Evolutionary conservation across 2,329 filamentous ascomycete species (phyloP).

Genomic region (Emydomyces testavorans): DNA sequence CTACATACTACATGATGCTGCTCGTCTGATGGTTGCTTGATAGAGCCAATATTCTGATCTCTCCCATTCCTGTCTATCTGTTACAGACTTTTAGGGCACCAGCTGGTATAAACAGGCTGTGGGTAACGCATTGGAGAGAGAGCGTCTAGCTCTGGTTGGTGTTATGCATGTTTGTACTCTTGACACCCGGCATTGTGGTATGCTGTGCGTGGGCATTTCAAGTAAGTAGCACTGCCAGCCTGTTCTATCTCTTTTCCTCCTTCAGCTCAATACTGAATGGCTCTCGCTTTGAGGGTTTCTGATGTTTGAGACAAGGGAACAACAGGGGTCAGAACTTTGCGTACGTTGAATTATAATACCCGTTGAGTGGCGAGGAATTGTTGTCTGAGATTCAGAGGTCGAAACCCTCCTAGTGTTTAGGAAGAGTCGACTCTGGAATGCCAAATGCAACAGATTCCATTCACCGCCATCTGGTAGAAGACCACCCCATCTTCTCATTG

Average conservation of each 20-base stretch:
- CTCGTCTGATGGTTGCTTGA: too few relatives aligned
- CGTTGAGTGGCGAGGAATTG: neutral
- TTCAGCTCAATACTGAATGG: neutral
- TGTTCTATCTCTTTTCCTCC: neutral
- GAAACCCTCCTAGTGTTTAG: neutral
- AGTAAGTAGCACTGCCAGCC: neutral
- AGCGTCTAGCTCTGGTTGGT: neutral
- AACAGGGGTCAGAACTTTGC: neutral
- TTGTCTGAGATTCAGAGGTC: neutral
- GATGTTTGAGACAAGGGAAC: constrained; percentile 3
- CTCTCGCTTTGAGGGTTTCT: too few relatives aligned
- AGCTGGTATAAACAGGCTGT: too few relatives aligned
- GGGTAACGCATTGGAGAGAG: too few relatives aligned
- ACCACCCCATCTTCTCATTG: neutral
- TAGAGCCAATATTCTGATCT: too few relatives aligned
- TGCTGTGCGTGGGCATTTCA: neutral
- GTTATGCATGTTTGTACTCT: neutral
- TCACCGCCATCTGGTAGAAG: neutral
- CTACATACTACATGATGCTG: too few relatives aligned
- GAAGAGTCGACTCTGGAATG: neutral
- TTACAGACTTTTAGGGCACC: too few relatives aligned
- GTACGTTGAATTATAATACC: too few relatives aligned
- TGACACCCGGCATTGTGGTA: neutral
- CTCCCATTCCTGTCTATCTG: too few relatives aligned
- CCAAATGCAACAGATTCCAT: constrained; percentile 1